Evolutionary conservation across 2,329 filamentous ascomycete species (phyloP).

Genomic region (Celoporthe dispersa): DNA sequence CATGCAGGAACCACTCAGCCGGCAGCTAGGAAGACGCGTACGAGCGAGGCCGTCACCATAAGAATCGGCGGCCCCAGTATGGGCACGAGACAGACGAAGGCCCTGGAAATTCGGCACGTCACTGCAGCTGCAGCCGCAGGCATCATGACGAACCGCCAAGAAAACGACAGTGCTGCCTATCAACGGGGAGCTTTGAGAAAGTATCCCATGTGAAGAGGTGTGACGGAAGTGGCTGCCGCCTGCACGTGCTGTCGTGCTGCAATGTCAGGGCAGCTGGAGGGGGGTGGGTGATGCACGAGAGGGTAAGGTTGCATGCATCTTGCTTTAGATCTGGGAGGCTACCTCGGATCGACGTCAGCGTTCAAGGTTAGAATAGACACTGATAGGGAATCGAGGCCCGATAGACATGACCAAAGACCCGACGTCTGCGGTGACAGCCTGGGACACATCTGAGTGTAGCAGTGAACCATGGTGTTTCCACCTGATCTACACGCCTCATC

Average conservation of each 20-base stretch:
- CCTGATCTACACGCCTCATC: not conserved
- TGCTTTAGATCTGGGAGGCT: constrained; percentile 6
- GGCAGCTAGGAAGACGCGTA: not conserved
- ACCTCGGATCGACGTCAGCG: not conserved
- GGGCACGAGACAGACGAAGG: not conserved
- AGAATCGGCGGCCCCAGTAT: not conserved
- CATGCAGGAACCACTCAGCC: not conserved
- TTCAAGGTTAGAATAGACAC: not conserved
- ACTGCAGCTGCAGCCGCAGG: not conserved
- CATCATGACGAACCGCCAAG: not conserved
- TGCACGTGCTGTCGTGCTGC: constrained; percentile 2
- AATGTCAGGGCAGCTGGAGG: not conserved
- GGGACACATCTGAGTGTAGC: not conserved
- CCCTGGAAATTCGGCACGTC: not conserved
- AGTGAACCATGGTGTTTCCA: not conserved
- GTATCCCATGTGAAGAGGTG: not conserved
- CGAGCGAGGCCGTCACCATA: not conserved
- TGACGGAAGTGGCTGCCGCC: constrained; percentile 7
- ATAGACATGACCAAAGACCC: not conserved
- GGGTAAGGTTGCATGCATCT: constrained; percentile 2
- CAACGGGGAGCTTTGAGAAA: not conserved
- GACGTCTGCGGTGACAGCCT: not conserved
- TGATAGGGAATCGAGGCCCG: not conserved
- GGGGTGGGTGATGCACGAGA: not conserved
- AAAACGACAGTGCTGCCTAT: not conserved